A percentile compares a stretch with the other conserved stretches of the same genome.
Conservation (phyloP, 345 rosid species). For the Eucalyptus cladocalyx region DNA sequence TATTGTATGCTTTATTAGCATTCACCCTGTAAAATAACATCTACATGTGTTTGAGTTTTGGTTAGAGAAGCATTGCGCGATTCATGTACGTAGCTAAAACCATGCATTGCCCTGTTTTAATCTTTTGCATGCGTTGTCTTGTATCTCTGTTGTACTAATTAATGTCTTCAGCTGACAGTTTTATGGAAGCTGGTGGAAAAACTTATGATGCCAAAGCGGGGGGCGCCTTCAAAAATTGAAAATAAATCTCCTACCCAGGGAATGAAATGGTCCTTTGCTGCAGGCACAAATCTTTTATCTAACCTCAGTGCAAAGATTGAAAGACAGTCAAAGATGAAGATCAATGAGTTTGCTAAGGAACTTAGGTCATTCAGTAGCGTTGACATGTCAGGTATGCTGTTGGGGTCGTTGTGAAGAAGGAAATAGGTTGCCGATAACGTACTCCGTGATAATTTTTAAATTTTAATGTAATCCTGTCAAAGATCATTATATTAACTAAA, state of each 20-base stretch:
- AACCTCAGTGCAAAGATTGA: constrained; percentile 55
- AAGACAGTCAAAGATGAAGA: constrained; percentile 65
- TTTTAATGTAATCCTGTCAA: neutral
- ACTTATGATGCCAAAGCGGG: constrained; percentile 39
- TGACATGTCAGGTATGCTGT: constrained; percentile 85
- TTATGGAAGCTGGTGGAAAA: constrained; percentile 83
- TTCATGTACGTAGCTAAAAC: neutral
- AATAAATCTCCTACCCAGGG: constrained; percentile 40
- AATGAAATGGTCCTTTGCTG: constrained; percentile 59
- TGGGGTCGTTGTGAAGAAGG: neutral
- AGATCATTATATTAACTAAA: neutral
- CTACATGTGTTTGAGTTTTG: neutral
- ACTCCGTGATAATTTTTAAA: neutral
- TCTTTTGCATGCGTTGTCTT: neutral
- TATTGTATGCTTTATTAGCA: neutral
- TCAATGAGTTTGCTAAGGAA: constrained; percentile 76
- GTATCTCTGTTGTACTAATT: constrained; percentile 29
- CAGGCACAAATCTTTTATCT: constrained; percentile 70
- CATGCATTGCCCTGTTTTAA: neutral
- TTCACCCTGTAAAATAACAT: neutral
- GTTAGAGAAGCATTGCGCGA: neutral
- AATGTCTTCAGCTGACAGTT: constrained; percentile 85
- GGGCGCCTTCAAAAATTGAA: constrained; percentile 22
- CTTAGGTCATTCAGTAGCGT: constrained; percentile 62
- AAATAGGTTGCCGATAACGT: neutral